Conservation (phyloP, 768 basidiomycete genomes). For the Lactarius hengduanensis region DNA sequence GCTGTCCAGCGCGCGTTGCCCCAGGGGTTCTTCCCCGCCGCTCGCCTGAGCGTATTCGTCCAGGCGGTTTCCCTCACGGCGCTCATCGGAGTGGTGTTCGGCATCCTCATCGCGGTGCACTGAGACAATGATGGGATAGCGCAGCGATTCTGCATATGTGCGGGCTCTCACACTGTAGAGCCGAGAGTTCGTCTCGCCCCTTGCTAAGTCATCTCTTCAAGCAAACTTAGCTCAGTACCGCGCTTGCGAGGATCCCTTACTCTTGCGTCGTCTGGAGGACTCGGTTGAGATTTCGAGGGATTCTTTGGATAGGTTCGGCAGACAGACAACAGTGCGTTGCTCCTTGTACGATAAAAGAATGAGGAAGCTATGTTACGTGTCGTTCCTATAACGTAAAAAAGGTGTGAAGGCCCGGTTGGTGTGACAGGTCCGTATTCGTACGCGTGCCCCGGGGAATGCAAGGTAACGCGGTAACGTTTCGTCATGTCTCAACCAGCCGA, state of each 20-base stretch:
- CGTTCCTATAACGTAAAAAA: background rate
- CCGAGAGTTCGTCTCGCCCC: background rate
- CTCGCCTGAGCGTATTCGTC: constrained; percentile 37
- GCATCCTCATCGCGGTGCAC: constrained; percentile 35
- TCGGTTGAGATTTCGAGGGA: background rate
- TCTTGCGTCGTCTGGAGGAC: background rate
- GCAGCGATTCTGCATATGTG: background rate
- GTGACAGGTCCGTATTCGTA: no score
- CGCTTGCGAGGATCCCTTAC: background rate
- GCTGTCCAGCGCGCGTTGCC: constrained; percentile 40
- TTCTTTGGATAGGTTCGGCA: background rate
- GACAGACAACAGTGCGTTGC: background rate
- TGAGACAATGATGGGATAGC: background rate
- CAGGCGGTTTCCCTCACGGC: constrained; percentile 36
- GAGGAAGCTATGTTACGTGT: background rate
- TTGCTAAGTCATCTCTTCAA: background rate
- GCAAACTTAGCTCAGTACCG: background rate
- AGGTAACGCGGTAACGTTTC: no score
- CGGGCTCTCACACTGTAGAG: background rate
- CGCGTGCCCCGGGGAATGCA: no score
- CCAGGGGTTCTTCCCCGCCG: constrained; percentile 43
- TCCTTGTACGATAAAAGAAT: background rate
- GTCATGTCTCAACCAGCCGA: no score
- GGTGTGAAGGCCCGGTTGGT: no score
- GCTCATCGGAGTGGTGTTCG: constrained; percentile 40